A percentile compares a stretch with the other conserved stretches of the same genome.
phyloP scores from a whole-genome alignment of 2,329 filamentous ascomycete genomes.

The Magnaporthiopsis rhizophila region DNA sequence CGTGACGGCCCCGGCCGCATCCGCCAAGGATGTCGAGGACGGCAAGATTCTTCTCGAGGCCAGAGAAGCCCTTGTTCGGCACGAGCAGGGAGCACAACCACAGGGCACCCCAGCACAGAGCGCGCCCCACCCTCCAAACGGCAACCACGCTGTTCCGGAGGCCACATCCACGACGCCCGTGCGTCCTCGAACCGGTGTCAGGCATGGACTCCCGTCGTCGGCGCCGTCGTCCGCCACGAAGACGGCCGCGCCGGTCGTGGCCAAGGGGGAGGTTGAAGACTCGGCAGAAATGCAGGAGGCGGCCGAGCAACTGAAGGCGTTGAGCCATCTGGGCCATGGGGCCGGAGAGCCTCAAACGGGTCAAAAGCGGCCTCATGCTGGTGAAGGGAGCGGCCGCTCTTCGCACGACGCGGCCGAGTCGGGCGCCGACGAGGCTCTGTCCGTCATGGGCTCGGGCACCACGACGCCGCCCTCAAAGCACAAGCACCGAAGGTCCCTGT shows the following conservation, averaged over 20 bases:
- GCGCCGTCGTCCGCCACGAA: conserved; percentile 2
- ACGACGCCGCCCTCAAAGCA: conserved; percentile 25
- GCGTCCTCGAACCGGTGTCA: not conserved
- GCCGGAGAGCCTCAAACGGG: conserved; percentile 33
- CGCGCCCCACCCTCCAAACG: not conserved
- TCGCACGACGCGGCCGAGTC: conserved; percentile 32
- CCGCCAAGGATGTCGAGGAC: conserved; percentile 47
- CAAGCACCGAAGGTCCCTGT: conserved; percentile 38
- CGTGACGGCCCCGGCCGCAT: conserved; percentile 32
- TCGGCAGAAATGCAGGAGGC: conserved; percentile 64
- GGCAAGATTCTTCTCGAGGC: conserved; percentile 48
- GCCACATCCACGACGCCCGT: not conserved
- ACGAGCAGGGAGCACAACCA: conserved; percentile 9
- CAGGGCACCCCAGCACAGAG: not conserved
- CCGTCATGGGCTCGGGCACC: conserved; percentile 22
- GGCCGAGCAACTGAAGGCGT: conserved; percentile 56
- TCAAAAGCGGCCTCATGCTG: not conserved
- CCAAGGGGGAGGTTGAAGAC: conserved; percentile 47
- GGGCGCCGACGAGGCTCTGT: conserved; percentile 29
- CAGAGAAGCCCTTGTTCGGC: conserved; percentile 28
- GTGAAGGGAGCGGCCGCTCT: conserved; percentile 28
- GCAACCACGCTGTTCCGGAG: not conserved
- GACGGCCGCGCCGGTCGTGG: conserved; percentile 17
- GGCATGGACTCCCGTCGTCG: conserved; percentile 3
- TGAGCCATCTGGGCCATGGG: conserved; percentile 53